Evolutionary conservation across 106 monocot species (phyloP).

Genomic region (Dendrobium catenatum): DNA sequence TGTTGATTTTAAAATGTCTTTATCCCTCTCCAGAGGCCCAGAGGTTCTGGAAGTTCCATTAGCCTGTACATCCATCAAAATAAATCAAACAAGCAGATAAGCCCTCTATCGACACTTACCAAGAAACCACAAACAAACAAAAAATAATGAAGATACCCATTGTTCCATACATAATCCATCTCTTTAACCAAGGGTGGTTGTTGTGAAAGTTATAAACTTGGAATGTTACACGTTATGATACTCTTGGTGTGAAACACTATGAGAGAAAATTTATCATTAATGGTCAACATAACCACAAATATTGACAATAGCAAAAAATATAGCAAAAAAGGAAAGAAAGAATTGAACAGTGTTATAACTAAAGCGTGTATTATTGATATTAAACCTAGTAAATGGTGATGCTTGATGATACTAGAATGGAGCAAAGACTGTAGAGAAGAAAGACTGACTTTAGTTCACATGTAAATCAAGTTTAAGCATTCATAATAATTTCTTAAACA

Average conservation of each 20-base stretch:
- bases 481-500: background rate
- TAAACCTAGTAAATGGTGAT: background rate
- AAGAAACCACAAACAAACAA: background rate
- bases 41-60: constrained; percentile 25
- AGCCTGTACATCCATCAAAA: constrained; percentile 47
- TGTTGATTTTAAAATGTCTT: constrained; percentile 31
- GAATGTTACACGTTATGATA: background rate
- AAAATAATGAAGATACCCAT: background rate
- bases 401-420: background rate
- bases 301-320: too few relatives aligned
- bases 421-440: background rate
- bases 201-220: background rate
- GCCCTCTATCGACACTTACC: background rate
- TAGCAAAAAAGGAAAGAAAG: background rate
- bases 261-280: background rate
- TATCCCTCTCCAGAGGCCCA: constrained; percentile 38
- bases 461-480: background rate
- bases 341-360: background rate
- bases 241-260: background rate
- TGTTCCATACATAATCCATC: background rate
- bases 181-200: background rate
- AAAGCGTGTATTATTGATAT: background rate
- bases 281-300: background rate
- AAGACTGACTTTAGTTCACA: background rate
- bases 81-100: constrained; percentile 3